Percentiles rank a stretch among this genome's conserved stretches.
Conservation (phyloP, 352 stramenopile species). For the Blastocystis sp. region DNA sequence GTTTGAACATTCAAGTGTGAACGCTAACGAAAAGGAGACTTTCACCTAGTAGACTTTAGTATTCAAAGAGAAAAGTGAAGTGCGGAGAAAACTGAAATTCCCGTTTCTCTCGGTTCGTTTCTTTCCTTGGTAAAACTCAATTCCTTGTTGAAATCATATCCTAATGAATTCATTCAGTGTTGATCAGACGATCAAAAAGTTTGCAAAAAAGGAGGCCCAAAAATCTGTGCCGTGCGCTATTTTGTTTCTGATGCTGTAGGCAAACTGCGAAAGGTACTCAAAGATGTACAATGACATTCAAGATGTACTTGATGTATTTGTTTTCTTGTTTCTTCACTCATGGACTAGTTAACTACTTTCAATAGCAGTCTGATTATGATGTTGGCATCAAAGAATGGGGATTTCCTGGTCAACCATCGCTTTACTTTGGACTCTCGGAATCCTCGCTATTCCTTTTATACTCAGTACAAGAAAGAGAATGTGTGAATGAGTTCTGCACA, state of each 20-base stretch:
- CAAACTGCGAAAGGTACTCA: not conserved
- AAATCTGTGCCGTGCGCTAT: not conserved
- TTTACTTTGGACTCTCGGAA: not conserved
- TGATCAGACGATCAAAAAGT: not conserved
- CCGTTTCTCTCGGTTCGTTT: not conserved
- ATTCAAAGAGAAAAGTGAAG: not conserved
- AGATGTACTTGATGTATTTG: slow-evolving; percentile 7
- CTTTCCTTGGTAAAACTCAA: not conserved
- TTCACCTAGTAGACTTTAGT: not conserved
- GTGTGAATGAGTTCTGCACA: not conserved
- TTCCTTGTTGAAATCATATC: not conserved
- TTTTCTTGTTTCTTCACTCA: not conserved
- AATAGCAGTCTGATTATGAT: slow-evolving; percentile 10
- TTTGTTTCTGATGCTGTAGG: not conserved
- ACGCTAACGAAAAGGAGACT: not conserved
- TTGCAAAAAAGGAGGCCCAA: not conserved
- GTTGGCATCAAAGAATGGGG: not conserved
- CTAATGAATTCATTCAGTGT: slow-evolving; percentile 20
- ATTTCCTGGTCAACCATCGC: slow-evolving; percentile 44
- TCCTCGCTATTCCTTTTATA: slow-evolving; percentile 24
- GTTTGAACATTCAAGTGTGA: slow-evolving; percentile 30
- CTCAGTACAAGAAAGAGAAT: slow-evolving; percentile 53
- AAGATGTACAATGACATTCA: slow-evolving; percentile 55
- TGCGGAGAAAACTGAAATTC: not conserved
- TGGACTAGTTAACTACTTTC: slow-evolving; percentile 4